Conservation (phyloP, 805 yeast species). For the Maudiozyma pseudohumilis region DNA sequence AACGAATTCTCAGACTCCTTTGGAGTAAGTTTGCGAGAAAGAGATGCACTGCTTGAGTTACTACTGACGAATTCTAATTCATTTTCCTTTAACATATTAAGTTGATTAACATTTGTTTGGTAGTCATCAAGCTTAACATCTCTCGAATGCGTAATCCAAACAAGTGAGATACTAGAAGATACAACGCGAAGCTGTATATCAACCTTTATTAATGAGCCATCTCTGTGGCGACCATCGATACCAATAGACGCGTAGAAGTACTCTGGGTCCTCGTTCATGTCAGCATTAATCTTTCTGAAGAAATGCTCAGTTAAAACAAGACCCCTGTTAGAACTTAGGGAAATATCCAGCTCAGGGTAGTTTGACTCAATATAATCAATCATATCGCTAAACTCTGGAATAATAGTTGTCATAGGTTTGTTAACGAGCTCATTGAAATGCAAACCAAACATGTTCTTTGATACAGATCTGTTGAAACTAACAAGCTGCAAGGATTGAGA, state of each 20-base stretch:
- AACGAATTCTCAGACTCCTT: constrained; percentile 16
- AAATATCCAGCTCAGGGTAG: constrained; percentile 32
- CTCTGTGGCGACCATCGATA: constrained; percentile 56
- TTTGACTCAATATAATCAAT: constrained; percentile 27
- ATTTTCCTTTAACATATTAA: constrained; percentile 32
- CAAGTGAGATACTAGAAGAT: constrained; percentile 43
- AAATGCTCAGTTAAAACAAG: constrained; percentile 85
- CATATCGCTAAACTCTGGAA: constrained; percentile 50
- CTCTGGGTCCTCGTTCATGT: constrained; percentile 33
- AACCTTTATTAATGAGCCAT: constrained; percentile 53
- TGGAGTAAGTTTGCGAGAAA: constrained; percentile 20
- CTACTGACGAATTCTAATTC: constrained; percentile 26
- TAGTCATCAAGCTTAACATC: constrained; percentile 28
- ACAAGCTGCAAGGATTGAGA: constrained; percentile 40
- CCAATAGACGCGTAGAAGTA: constrained; percentile 58
- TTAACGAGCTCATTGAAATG: constrained; percentile 37
- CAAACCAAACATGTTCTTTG: constrained; percentile 69
- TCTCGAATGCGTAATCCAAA: constrained; percentile 85
- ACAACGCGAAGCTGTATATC: constrained; percentile 78
- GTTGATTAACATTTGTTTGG: constrained; percentile 32
- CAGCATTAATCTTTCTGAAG: constrained; percentile 59
- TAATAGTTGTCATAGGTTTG: constrained; percentile 42
- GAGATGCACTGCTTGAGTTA: constrained; percentile 19
- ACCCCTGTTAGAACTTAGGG: constrained; percentile 41
- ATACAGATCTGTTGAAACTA: constrained; percentile 72